Evolutionary conservation across 2,329 filamentous ascomycete species (phyloP).

Genomic region (Alternaria sp.): DNA sequence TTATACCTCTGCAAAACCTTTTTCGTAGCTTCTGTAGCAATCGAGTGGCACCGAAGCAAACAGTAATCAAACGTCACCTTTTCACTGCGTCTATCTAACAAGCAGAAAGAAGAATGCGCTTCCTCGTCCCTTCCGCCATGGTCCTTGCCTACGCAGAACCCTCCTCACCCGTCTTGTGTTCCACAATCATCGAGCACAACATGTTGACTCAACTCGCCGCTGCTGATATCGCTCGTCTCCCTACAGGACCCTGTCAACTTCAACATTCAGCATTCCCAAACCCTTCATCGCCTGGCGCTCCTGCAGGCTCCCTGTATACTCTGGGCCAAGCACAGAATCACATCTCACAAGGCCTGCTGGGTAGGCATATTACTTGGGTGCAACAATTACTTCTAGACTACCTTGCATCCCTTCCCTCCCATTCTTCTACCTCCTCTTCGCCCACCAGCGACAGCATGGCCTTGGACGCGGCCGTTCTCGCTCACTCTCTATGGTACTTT

Average conservation of each 20-base stretch:
- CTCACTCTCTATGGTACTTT: conserved; percentile 67
- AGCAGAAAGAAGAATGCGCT: too few species aligned
- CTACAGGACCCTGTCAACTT: conserved; percentile 30
- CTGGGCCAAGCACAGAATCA: conserved; percentile 60
- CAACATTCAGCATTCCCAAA: conserved; percentile 33
- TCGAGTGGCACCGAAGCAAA: too few species aligned
- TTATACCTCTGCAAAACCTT: too few species aligned
- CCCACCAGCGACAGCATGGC: conserved; percentile 13
- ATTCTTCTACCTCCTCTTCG: conserved; percentile 11
- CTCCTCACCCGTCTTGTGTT: not conserved
- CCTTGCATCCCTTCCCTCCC: conserved; percentile 19
- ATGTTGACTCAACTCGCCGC: conserved; percentile 27
- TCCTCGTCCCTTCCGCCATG: too few species aligned
- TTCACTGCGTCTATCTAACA: too few species aligned
- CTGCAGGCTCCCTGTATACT: conserved; percentile 53
- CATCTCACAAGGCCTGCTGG: conserved; percentile 55
- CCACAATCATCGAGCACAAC: conserved; percentile 8
- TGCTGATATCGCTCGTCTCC: conserved; percentile 26
- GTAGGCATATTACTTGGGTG: conserved; percentile 57
- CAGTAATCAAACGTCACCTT: too few species aligned
- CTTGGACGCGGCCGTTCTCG: conserved; percentile 60
- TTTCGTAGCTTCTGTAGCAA: too few species aligned
- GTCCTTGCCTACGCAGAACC: too few species aligned
- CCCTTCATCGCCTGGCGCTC: conserved; percentile 34
- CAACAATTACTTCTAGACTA: conserved; percentile 48